Base-by-base conservation (phyloP, 2,329 filamentous ascomycete species). In the Clarireedia homoeocarpa region DNA sequence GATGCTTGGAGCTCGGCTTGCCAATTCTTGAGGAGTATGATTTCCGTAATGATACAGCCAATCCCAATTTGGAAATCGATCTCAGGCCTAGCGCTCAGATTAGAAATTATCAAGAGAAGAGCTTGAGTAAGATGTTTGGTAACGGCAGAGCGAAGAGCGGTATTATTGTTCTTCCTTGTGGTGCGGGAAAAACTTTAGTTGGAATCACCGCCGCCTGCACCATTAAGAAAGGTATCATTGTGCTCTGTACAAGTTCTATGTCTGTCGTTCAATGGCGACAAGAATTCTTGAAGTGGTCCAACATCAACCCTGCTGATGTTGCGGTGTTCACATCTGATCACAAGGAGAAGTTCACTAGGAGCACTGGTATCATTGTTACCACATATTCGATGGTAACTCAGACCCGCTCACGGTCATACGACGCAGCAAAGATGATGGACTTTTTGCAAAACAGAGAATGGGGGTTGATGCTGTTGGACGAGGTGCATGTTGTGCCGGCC, bases 301-400 rank as follows among this genome's bases (percentile, higher is more conserved):
- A 97, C 67, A 95, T 95, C 59, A 88, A 91, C 64, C 90, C 91
- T 0, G 86, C 92, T 63, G 91, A 96, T 67, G 91, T 99, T 66
- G 90, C 91, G 30, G 85, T 95, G 54, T 99, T 99, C 71, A 96
- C 94, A 0, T 92, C 91, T 0, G 91, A 95, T 63, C 89, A 89
- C 70, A 99, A 99, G 72, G 84, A 86, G 52, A 80, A 79, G 56
- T 96, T 99, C 66, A 85, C 86, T 1, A 84, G 91, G 50, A 92
- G 90, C 67, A 95, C 94, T 1, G 94, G 94, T 68, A 91, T 99
- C 62, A 95, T 99, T 62, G 91, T 99, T 52, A 95, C 91, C 10
- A 99, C 94, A 1, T 99, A 99, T 71, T 94, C 90, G 58, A 99
- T 99, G 94, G 91, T 99, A n/a, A 95, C 90, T 7, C 89, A 94